Conservation (phyloP, 2,329 filamentous ascomycete genomes). For the Neoarthrinium moseri region DNA sequence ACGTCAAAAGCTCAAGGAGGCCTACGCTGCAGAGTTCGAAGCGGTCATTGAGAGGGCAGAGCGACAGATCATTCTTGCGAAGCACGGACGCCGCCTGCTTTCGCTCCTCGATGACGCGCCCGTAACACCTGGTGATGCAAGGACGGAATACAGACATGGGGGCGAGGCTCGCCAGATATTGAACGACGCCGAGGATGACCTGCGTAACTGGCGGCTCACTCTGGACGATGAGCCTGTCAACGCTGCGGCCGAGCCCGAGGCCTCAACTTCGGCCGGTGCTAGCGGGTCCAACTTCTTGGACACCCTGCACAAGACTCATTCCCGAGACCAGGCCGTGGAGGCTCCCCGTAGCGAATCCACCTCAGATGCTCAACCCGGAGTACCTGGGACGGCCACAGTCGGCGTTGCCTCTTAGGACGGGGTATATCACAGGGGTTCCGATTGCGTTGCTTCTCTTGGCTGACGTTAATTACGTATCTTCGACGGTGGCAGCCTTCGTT, state of each 20-base stretch:
- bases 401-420: conserved; percentile 1
- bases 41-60: conserved; percentile 94
- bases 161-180: conserved; percentile 78
- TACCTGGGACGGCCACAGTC: neutral
- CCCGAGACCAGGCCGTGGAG: too few relatives aligned
- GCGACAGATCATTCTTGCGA: conserved; percentile 93
- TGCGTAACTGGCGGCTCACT: conserved; percentile 69
- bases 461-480: too few relatives aligned
- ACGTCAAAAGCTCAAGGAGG: conserved; percentile 92
- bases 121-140: conserved; percentile 80
- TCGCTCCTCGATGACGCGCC: conserved; percentile 86
- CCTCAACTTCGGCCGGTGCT: neutral
- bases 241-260: neutral
- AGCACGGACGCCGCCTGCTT: conserved; percentile 82
- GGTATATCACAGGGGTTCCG: too few relatives aligned
- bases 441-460: too few relatives aligned
- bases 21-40: conserved; percentile 83
- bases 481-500: too few relatives aligned
- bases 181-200: conserved; percentile 87
- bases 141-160: conserved; percentile 64
- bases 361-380: neutral
- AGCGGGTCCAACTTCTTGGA: too few relatives aligned
- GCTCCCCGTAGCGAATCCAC: neutral
- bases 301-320: too few relatives aligned
- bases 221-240: conserved; percentile 27